Percentiles rank a stretch among this genome's conserved stretches.
These are phyloP conservation scores for Lentinula novae-zelandiae DNA, from an alignment of 1,284 basidiomycete genomes.

Conservation along the genomic window DNA sequence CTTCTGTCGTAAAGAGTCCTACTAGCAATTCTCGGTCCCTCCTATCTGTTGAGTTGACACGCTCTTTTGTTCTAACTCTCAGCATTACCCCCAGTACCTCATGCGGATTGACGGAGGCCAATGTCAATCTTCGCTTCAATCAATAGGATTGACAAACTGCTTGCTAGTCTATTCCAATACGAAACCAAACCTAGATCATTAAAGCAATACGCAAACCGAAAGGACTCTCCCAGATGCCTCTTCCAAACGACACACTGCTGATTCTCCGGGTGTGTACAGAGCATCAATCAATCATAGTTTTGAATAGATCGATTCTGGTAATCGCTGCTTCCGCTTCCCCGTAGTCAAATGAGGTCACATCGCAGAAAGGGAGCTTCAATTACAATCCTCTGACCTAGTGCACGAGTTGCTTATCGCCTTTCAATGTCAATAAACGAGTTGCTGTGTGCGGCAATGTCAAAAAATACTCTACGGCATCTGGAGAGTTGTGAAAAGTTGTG, in stretches of 20 bases:
- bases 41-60: neutral
- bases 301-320: neutral
- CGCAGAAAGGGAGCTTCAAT: neutral
- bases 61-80: neutral
- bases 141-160: neutral
- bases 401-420: constrained; percentile 2
- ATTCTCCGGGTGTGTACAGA: too few species aligned
- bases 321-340: neutral
- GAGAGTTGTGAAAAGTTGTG: neutral
- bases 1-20: neutral
- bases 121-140: neutral
- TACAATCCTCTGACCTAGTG: neutral
- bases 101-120: neutral
- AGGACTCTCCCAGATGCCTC: too few species aligned
- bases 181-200: neutral
- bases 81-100: constrained; percentile 1
- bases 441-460: neutral
- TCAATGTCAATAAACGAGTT: neutral
- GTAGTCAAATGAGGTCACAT: neutral
- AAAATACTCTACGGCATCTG: constrained; percentile 2
- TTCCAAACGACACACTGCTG: too few species aligned
- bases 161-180: neutral
- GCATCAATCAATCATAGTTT: neutral
- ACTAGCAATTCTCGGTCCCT: neutral
- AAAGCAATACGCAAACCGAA: too few species aligned